Evolutionary conservation across 495 filamentous ascomycete genomes (phyloP), one percentile per base, ranked within the genome.

Genomic region (Aspergillus incahuasiensis): DNA sequence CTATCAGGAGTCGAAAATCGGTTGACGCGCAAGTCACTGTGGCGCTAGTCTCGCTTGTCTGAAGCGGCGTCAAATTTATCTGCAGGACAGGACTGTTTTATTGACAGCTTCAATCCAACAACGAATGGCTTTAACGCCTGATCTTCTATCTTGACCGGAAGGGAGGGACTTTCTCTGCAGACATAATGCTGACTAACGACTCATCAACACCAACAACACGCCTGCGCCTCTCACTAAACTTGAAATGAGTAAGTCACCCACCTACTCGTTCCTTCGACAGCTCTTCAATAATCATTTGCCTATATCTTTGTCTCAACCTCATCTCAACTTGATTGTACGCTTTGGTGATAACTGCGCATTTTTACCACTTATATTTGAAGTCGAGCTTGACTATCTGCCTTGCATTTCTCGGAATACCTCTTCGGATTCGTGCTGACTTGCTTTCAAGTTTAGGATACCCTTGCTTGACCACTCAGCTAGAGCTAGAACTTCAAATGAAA

Each of bases 231-330:
- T 11, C 12, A 35, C 32, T 35, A 35, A 35, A 28, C 25, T 28
- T 35, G 8, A 5, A 9, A 7, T 11, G 41, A 34, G 57, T 58
- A 56, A 55, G 52, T 60, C 32, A 7, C n/a, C n/a, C n/a, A 43
- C 48, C 41, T 13, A 19, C 35, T 39, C 13, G 16, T 6, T 48
- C 30, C 39, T 32, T 52, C 11, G 15, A 12, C 18, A 32, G 11
- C 41, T n/a, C 24, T 44, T 24, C 25, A 18, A 67, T 66, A 67
- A 72, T 74, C 69, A 70, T 68, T 63, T 72, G 69, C 66, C 55
- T 67, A 57, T 24, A 63, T 67, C 56, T 70, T 66, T 74, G 68
- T 74, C 72, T 74, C 69, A 74, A 74, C 69, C 71, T 66, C 71
- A 74, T 74, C 64, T 72, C 62, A 72, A 60, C 55, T 57, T 60